Evolutionary conservation across 345 rosid genomes (phyloP).

Genomic region (Camelina hispida): DNA sequence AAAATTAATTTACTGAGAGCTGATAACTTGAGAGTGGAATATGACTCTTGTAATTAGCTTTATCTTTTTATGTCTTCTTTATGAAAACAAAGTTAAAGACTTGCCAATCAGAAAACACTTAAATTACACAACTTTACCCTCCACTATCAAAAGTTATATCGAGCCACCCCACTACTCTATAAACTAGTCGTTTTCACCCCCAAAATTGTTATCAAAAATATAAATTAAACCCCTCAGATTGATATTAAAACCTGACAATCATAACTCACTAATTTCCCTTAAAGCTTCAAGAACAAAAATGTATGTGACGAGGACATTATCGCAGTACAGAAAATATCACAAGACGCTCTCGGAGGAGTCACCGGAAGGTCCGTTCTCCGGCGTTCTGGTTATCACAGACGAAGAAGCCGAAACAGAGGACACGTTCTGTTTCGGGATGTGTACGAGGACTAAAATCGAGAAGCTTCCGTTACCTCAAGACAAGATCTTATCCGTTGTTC

Average conservation of each 20-base stretch:
- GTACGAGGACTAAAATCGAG: constrained; percentile 50
- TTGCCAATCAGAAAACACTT: constrained; percentile 19
- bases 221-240: constrained; percentile 12
- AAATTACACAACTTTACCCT: constrained; percentile 36
- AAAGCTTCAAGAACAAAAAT: constrained; percentile 33
- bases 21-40: constrained; percentile 23
- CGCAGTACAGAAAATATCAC: constrained; percentile 52
- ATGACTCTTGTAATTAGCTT: constrained; percentile 27
- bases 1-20: background rate
- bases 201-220: background rate
- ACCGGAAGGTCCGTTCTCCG: constrained; percentile 69
- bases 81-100: constrained; percentile 19
- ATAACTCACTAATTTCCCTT: background rate
- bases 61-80: constrained; percentile 30
- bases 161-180: constrained; percentile 20
- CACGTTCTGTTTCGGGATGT: constrained; percentile 59
- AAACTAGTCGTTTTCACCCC: constrained; percentile 5
- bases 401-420: constrained; percentile 69
- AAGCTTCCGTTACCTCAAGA: constrained; percentile 74
- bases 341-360: constrained; percentile 55
- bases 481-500: constrained; percentile 58
- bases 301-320: constrained; percentile 68
- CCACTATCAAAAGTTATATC: constrained; percentile 39
- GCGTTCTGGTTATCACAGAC: constrained; percentile 64
- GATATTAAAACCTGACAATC: constrained; percentile 10